Percentiles rank a stretch among this genome's conserved stretches.
phyloP scores from a whole-genome alignment of 345 rosid species.

The Carallia brachiata region DNA sequence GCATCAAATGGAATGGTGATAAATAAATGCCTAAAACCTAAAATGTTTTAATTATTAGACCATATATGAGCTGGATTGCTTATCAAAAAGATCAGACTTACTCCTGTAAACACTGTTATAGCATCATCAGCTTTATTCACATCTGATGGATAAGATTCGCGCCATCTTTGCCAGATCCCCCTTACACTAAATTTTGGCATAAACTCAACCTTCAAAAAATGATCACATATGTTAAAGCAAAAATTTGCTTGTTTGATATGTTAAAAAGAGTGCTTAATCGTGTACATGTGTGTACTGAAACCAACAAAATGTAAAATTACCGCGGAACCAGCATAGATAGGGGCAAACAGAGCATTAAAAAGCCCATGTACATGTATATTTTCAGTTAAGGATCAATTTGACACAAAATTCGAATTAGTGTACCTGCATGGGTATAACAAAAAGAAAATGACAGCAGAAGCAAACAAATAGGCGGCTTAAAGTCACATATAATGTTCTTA shows the following conservation, averaged over 20 bases:
- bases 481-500: constrained; percentile 4
- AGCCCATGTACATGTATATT: constrained; percentile 86
- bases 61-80: constrained; percentile 5
- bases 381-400: constrained; percentile 46
- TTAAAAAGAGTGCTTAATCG: neutral
- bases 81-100: constrained; percentile 37
- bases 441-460: constrained; percentile 15
- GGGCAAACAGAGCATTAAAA: constrained; percentile 85
- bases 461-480: constrained; percentile 7
- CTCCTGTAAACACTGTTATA: constrained; percentile 89
- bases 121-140: constrained; percentile 53
- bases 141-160: constrained; percentile 67
- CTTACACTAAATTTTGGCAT: constrained; percentile 92
- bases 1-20: too few relatives aligned
- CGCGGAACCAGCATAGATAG: constrained; percentile 72
- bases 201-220: constrained; percentile 77
- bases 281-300: neutral
- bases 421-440: neutral
- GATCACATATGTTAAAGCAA: constrained; percentile 13
- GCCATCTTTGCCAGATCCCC: constrained; percentile 94
- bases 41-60: neutral
- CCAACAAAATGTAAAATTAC: constrained; percentile 38
- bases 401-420: constrained; percentile 8
- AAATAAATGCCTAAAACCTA: neutral
- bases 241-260: neutral